Evolutionary conservation across 1,284 basidiomycete species (phyloP).

Genomic region (Marasmius oreades): DNA sequence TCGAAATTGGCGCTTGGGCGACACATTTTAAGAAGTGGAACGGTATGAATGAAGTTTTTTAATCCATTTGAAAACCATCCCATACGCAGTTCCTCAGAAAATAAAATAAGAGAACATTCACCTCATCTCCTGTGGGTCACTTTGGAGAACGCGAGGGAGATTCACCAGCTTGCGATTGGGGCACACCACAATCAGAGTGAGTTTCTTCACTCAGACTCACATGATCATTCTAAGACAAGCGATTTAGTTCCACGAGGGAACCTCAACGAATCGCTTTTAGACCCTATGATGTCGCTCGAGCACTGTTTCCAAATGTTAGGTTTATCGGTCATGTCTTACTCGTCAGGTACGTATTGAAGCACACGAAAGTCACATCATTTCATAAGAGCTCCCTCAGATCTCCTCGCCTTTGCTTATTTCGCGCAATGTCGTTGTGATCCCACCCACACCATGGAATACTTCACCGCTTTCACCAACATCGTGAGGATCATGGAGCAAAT

Average conservation of each 20-base stretch:
- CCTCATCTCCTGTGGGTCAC: slow-evolving; percentile 43
- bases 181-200: slow-evolving; percentile 73
- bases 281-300: slow-evolving; percentile 33
- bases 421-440: slow-evolving; percentile 79
- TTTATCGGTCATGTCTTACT: slow-evolving; percentile 60
- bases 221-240: slow-evolving; percentile 4
- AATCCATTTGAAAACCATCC: background rate
- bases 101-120: slow-evolving; percentile 25
- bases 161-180: slow-evolving; percentile 67
- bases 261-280: slow-evolving; percentile 36
- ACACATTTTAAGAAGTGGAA: slow-evolving; percentile 50
- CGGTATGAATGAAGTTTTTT: slow-evolving; percentile 31
- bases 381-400: slow-evolving; percentile 36
- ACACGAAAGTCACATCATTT: no score
- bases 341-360: slow-evolving; percentile 43
- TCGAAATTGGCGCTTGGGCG: slow-evolving; percentile 67
- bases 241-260: slow-evolving; percentile 49
- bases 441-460: slow-evolving; percentile 54
- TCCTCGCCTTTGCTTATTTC: slow-evolving; percentile 71
- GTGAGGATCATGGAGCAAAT: slow-evolving; percentile 44
- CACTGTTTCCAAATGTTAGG: slow-evolving; percentile 50
- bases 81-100: background rate
- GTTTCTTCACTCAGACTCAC: slow-evolving; percentile 19
- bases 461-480: slow-evolving; percentile 52
- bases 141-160: slow-evolving; percentile 58